phyloP scores from a whole-genome alignment of 768 basidiomycete species.

The Mycena alexandri region DNA sequence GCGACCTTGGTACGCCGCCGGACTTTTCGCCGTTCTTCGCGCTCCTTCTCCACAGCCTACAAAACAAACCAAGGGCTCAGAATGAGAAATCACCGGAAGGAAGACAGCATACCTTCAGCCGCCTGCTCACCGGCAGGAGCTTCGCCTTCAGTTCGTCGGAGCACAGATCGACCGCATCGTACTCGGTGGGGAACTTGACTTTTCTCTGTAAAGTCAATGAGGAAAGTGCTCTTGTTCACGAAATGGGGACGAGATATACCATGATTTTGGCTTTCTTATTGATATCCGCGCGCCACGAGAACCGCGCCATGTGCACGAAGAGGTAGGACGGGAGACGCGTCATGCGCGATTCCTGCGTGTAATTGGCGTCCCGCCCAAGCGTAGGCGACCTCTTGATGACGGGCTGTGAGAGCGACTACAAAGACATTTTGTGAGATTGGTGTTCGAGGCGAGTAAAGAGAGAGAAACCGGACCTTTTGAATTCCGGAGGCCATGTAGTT shows the following conservation, averaged over 20 bases:
- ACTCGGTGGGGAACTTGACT: constrained; percentile 93
- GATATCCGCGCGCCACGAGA: constrained; percentile 94
- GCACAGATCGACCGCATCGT: constrained; percentile 86
- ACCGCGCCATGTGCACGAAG: constrained; percentile 95
- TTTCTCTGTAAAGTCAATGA: constrained; percentile 65
- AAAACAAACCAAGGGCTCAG: not conserved
- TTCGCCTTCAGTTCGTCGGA: constrained; percentile 84
- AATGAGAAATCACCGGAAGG: no score
- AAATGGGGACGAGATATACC: constrained; percentile 57
- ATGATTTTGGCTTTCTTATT: constrained; percentile 96
- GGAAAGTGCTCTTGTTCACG: no score
- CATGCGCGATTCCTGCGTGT: constrained; percentile 84
- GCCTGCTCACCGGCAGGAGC: constrained; percentile 76
- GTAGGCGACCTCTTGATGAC: constrained; percentile 88
- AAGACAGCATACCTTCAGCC: constrained; percentile 58
- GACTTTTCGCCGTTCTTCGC: constrained; percentile 85
- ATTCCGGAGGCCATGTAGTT: constrained; percentile 93
- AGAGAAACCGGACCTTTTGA: constrained; percentile 66
- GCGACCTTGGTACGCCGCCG: constrained; percentile 77
- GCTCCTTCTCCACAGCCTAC: constrained; percentile 81
- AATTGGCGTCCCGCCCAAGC: constrained; percentile 84
- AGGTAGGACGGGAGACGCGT: constrained; percentile 88
- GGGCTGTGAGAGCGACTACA: constrained; percentile 86
- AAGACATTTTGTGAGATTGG: not conserved
- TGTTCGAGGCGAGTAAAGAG: not conserved